Evolutionary conservation across 2,329 filamentous ascomycete species (phyloP).

Genomic region (Cladobotryum protrusum): DNA sequence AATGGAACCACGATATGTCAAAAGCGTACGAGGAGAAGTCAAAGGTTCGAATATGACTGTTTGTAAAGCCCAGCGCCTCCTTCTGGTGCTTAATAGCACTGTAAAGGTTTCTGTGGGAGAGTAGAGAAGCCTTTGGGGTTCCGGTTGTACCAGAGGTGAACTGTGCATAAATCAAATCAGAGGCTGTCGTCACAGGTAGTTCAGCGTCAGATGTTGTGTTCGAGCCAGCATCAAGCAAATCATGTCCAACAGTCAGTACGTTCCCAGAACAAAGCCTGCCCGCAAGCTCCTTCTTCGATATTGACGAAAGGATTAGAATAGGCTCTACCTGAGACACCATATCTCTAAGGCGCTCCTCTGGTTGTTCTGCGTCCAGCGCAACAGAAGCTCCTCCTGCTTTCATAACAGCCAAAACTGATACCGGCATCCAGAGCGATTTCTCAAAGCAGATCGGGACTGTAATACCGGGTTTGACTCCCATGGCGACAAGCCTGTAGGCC

Average conservation of each 20-base stretch:
- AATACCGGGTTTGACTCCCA: background rate
- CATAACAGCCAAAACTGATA: slow-evolving; percentile 9
- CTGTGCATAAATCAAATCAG: slow-evolving; percentile 9
- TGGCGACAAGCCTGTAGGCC: background rate
- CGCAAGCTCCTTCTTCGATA: too few species aligned
- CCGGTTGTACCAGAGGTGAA: slow-evolving; percentile 18
- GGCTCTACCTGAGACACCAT: background rate
- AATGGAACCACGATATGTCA: slow-evolving; percentile 12
- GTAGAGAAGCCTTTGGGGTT: slow-evolving; percentile 15
- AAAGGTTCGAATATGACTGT: background rate
- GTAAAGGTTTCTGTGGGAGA: slow-evolving; percentile 9
- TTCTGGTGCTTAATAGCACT: too few species aligned
- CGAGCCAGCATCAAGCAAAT: too few species aligned
- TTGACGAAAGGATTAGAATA: background rate
- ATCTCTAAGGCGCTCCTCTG: background rate
- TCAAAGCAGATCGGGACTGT: slow-evolving; percentile 1
- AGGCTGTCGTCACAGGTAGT: background rate
- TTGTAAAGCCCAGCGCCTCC: background rate
- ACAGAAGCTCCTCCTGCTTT: slow-evolving; percentile 12
- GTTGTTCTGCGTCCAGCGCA: slow-evolving; percentile 4
- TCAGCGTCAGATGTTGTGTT: too few species aligned
- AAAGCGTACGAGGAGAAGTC: slow-evolving; percentile 14
- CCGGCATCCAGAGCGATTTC: slow-evolving; percentile 8
- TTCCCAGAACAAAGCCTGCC: too few species aligned
- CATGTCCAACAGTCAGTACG: too few species aligned